A percentile compares a stretch with the other conserved stretches of the same genome.
Evolutionary conservation across 129 eudicot species (phyloP).

Genomic region (Artemisia argyi): DNA sequence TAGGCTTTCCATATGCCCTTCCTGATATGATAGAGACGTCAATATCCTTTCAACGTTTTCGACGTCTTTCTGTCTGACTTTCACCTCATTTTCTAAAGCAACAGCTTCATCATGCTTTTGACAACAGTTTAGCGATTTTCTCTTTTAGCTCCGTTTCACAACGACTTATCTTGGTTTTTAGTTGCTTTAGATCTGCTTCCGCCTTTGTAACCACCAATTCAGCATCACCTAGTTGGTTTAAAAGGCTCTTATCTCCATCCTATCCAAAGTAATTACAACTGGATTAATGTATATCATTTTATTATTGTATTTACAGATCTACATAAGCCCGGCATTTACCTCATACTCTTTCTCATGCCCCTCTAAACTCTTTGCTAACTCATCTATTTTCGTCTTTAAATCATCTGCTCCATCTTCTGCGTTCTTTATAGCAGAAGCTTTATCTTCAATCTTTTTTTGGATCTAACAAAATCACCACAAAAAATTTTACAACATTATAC

Average conservation of each 20-base stretch:
- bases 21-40: slow-evolving; percentile 62
- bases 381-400: slow-evolving; percentile 53
- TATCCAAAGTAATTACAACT: slow-evolving; percentile 22
- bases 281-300: slow-evolving; percentile 1
- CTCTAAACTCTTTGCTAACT: slow-evolving; percentile 73
- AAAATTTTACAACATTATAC: not conserved
- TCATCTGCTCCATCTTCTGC: slow-evolving; percentile 95
- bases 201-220: slow-evolving; percentile 86
- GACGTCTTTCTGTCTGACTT: slow-evolving; percentile 61
- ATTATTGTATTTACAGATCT: slow-evolving; percentile 6
- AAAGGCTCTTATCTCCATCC: slow-evolving; percentile 97
- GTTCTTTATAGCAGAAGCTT: slow-evolving; percentile 64
- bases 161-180: slow-evolving; percentile 73
- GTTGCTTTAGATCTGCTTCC: slow-evolving; percentile 86
- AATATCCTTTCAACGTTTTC: slow-evolving; percentile 62
- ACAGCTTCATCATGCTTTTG: slow-evolving; percentile 81
- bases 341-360: slow-evolving; percentile 87
- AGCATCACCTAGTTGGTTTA: slow-evolving; percentile 92
- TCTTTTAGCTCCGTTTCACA: slow-evolving; percentile 82
- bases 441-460: slow-evolving; percentile 67
- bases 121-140: slow-evolving; percentile 52
- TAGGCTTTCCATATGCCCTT: slow-evolving; percentile 73
- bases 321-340: slow-evolving; percentile 35
- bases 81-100: slow-evolving; percentile 74
- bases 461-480: slow-evolving; percentile 41